Conservation (phyloP, 2,329 filamentous ascomycete genomes). For the Didymosphaeria variabile region DNA sequence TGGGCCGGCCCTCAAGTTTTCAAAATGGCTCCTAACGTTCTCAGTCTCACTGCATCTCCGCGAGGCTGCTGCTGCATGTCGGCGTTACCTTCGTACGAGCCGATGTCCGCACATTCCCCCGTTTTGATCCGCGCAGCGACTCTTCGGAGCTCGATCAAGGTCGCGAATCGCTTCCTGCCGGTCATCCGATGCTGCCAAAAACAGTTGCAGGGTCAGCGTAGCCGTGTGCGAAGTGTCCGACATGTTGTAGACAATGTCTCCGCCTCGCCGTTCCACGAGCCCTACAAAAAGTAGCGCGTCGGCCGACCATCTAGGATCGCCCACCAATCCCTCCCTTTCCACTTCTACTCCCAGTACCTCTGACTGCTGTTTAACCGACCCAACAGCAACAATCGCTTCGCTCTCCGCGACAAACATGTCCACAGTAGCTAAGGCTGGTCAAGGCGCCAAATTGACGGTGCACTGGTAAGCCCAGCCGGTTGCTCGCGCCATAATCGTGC, state of each 20-base stretch:
- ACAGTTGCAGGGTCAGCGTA: neutral
- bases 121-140: neutral
- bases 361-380: neutral
- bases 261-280: neutral
- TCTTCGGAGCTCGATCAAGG: neutral
- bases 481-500: conserved; percentile 15
- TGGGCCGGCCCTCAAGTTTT: no score
- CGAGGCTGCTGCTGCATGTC: neutral
- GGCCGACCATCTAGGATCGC: conserved; percentile 2
- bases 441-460: conserved; percentile 47
- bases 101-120: neutral
- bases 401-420: conserved; percentile 17
- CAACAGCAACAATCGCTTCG: neutral
- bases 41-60: neutral
- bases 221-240: neutral
- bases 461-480: conserved; percentile 42
- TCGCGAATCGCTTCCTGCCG: neutral
- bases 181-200: neutral
- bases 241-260: neutral
- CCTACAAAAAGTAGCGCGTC: conserved; percentile 9
- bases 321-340: neutral
- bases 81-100: conserved; percentile 10
- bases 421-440: conserved; percentile 31
- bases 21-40: neutral
- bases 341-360: neutral